Evolutionary conservation across 768 basidiomycete genomes (phyloP), one percentile per base, ranked within the genome.

Genomic region (Boletus coccyginus): DNA sequence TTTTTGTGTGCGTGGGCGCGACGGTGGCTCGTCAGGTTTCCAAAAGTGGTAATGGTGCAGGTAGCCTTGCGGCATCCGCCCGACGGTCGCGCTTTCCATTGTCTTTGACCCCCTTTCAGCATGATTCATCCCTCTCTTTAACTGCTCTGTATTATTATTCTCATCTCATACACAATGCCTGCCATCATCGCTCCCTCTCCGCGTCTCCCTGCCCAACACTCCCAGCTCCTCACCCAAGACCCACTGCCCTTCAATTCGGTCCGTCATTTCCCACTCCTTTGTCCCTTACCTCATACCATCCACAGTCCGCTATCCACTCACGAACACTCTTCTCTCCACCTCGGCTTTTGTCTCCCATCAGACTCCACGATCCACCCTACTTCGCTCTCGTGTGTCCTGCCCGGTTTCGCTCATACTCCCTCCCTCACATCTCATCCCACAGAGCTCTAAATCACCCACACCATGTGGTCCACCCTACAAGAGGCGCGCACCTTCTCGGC

Each of bases 181-280:
- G 63, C 76, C 68, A 77, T 81, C 69, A 56, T 77, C 64, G 73
- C 76, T 16, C 75, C 77, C 24, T 66, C 70, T 10, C 74, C 77
- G 13, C 74, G 73, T 63, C 59, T 60, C 52, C 70, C 72, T 29
- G 58, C 65, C 16, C 66, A 64, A 32, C 54, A 46, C 44, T 38
- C 59, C 13, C 51, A 27, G 35, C 50, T 62, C 44, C 42, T 67
- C 46, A 3, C 50, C 2, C 62, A 57, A 6, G 56, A 54, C 49
- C 19, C 46, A 1, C 33, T 9, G 6, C 12, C 27, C 36, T 7
- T 21, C 31, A 38, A 21, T 17, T 29, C 21, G n/a, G 65, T 61
- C 47, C 38, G 55, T 59, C 44, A 3, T 27, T 46, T 14, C 38
- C 59, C 52, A 24, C 60, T 13, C 52, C 29, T 39, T 19, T 29